Conservation (phyloP, 495 filamentous ascomycete genomes). For the Penicillium silybi region DNA sequence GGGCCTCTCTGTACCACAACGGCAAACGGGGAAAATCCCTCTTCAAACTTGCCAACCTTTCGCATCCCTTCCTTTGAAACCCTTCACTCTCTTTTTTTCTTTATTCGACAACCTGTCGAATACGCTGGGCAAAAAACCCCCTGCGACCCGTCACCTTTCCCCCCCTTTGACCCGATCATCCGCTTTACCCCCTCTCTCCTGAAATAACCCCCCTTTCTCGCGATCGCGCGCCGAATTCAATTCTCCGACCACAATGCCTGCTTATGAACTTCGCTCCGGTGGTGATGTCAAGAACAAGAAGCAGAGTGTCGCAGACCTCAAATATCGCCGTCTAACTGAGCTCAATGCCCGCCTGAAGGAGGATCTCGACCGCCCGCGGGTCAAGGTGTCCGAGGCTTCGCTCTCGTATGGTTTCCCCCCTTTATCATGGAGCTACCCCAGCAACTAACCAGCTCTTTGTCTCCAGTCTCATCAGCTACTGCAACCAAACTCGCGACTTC, state of each 20-base stretch:
- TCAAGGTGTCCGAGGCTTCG: conserved; percentile 90
- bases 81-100: conserved; percentile 22
- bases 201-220: conserved; percentile 4
- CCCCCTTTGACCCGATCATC: neutral
- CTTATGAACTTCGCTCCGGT: conserved; percentile 55
- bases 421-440: neutral
- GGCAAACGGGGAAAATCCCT: conserved; percentile 25
- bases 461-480: conserved; percentile 87
- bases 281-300: conserved; percentile 89
- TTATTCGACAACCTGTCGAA: conserved; percentile 12
- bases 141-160: neutral
- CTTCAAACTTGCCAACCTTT: conserved; percentile 5
- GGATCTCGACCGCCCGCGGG: conserved; percentile 89
- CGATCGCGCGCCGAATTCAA: conserved; percentile 7
- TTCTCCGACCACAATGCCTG: conserved; percentile 37
- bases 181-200: neutral
- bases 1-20: neutral
- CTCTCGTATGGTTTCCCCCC: conserved; percentile 65
- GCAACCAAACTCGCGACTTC: conserved; percentile 93
- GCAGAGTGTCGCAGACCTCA: conserved; percentile 97
- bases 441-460: conserved; percentile 1
- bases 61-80: conserved; percentile 16
- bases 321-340: conserved; percentile 91
- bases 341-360: conserved; percentile 91
- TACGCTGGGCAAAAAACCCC: neutral